phyloP scores from a whole-genome alignment of 768 basidiomycete species.

The Fomitopsis serialis region DNA sequence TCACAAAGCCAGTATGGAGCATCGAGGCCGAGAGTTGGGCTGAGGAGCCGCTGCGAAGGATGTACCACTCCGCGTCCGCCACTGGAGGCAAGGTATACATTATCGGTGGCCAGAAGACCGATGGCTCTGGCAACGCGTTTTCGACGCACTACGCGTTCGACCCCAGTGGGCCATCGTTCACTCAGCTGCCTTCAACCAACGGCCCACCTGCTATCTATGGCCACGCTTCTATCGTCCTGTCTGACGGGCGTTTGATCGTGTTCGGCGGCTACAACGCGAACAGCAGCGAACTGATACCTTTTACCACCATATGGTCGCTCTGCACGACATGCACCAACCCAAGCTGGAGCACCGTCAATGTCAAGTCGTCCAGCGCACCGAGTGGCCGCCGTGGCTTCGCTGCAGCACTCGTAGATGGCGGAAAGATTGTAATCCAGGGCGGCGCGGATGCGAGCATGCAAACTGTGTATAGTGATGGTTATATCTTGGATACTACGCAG shows the following conservation, averaged over 20 bases:
- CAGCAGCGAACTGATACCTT: slow-evolving; percentile 40
- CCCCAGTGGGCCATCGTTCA: slow-evolving; percentile 45
- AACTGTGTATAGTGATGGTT: slow-evolving; percentile 58
- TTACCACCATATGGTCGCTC: slow-evolving; percentile 58
- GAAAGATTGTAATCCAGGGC: slow-evolving; percentile 70
- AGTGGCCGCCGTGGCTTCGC: slow-evolving; percentile 61
- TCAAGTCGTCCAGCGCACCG: slow-evolving; percentile 40
- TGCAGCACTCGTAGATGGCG: slow-evolving; percentile 41
- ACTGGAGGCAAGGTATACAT: slow-evolving; percentile 54
- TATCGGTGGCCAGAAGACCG: slow-evolving; percentile 77
- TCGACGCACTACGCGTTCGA: slow-evolving; percentile 62
- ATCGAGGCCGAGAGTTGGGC: slow-evolving; percentile 49
- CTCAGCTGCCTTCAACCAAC: slow-evolving; percentile 43
- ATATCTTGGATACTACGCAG: slow-evolving; percentile 56
- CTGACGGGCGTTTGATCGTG: slow-evolving; percentile 64
- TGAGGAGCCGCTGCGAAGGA: slow-evolving; percentile 65
- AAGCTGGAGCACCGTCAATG: slow-evolving; percentile 45
- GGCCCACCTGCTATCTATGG: slow-evolving; percentile 69
- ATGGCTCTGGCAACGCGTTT: slow-evolving; percentile 64
- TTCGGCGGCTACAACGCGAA: slow-evolving; percentile 67
- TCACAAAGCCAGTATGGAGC: slow-evolving; percentile 38
- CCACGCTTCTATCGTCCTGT: slow-evolving; percentile 64
- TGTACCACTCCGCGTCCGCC: slow-evolving; percentile 65
- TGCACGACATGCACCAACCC: slow-evolving; percentile 45
- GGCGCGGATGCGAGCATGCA: slow-evolving; percentile 56